phyloP scores from a whole-genome alignment of 2,329 filamentous ascomycete species.

The Ceratocystiopsis minuta region DNA sequence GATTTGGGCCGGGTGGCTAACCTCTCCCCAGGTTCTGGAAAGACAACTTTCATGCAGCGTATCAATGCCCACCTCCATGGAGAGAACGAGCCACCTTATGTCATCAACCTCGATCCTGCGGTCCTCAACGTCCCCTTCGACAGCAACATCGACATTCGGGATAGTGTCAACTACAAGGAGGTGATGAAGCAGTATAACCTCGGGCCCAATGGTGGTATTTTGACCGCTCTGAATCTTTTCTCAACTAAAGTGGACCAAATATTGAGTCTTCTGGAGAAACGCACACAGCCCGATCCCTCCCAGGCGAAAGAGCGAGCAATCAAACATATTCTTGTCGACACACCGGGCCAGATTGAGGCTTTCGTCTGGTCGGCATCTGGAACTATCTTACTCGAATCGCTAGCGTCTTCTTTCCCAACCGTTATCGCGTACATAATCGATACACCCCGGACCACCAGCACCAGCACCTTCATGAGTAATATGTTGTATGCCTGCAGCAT shows the following conservation, averaged over 20 bases:
- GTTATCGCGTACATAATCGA: constrained; percentile 97
- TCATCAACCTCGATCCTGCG: constrained; percentile 92
- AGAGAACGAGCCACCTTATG: constrained; percentile 68
- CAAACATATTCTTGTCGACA: constrained; percentile 81
- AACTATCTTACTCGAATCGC: constrained; percentile 78
- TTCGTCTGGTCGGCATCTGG: constrained; percentile 97
- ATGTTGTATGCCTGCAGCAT: constrained; percentile 99
- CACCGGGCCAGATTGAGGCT: constrained; percentile 93
- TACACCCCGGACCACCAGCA: constrained; percentile 81
- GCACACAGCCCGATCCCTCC: constrained; percentile 45
- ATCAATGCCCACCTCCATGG: constrained; percentile 86
- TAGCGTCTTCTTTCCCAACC: constrained; percentile 88
- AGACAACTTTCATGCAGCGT: constrained; percentile 99
- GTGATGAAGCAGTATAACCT: constrained; percentile 99
- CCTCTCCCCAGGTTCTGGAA: constrained; percentile 55
- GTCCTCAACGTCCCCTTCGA: constrained; percentile 89
- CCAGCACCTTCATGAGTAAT: constrained; percentile 97
- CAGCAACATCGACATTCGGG: constrained; percentile 95
- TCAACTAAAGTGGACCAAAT: constrained; percentile 97
- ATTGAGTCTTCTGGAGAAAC: constrained; percentile 74
- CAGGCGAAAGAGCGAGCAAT: constrained; percentile 45
- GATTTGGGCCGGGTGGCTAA: not conserved
- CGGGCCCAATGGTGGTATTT: constrained; percentile 88
- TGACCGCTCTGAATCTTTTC: constrained; percentile 91
- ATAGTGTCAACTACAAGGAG: constrained; percentile 98